Evolutionary conservation across 371 early-diverging fungal genomes (phyloP).

Genomic region (Apophysomyces sp.): DNA sequence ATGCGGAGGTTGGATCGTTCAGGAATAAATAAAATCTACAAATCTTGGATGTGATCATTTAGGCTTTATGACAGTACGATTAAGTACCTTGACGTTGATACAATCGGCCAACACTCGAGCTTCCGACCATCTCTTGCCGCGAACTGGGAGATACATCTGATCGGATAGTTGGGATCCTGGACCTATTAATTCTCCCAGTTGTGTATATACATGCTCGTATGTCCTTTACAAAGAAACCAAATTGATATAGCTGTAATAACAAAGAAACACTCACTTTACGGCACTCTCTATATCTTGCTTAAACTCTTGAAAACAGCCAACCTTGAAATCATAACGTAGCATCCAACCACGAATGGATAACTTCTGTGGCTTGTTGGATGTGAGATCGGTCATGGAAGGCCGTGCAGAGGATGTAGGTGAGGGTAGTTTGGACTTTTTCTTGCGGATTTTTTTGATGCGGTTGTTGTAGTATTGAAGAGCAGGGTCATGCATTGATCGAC

Average conservation of each 20-base stretch:
- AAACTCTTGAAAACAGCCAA: conserved; percentile 74
- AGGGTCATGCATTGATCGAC: conserved; percentile 65
- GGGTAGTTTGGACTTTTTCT: conserved; percentile 66
- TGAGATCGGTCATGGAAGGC: conserved; percentile 21
- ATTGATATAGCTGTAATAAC: not conserved
- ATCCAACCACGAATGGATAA: conserved; percentile 72
- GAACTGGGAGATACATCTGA: conserved; percentile 39
- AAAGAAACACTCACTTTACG: conserved; percentile 49
- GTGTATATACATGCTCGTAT: conserved; percentile 71
- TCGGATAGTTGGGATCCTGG: conserved; percentile 48
- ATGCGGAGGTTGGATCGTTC: conserved; percentile 65
- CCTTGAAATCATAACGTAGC: conserved; percentile 81
- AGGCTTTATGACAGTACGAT: not conserved
- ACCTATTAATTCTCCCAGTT: conserved; percentile 64
- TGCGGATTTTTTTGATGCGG: conserved; percentile 67
- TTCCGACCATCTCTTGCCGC: conserved; percentile 64
- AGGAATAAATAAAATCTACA: conserved; percentile 70
- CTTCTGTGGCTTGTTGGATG: conserved; percentile 38
- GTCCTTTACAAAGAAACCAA: conserved; percentile 38
- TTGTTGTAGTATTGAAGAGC: conserved; percentile 74
- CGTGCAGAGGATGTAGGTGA: conserved; percentile 41
- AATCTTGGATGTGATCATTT: conserved; percentile 43
- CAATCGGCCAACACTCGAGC: conserved; percentile 65
- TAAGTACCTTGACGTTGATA: conserved; percentile 68
- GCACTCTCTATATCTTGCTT: conserved; percentile 79